Conservation (phyloP, 176 grass and related monocot genomes). For the Melocanna baccifera region DNA sequence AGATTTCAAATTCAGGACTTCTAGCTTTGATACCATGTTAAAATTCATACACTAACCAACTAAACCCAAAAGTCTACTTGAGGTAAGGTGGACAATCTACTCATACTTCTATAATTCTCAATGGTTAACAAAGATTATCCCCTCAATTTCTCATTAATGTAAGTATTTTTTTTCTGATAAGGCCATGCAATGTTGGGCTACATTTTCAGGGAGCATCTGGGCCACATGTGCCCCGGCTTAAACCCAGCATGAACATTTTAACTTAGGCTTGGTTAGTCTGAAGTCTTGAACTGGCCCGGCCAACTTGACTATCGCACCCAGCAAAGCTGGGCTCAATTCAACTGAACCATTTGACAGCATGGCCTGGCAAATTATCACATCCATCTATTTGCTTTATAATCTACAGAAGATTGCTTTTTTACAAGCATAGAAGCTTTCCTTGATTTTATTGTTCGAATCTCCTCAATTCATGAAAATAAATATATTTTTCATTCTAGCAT, state of each 20-base stretch:
- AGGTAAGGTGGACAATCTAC: too few relatives aligned
- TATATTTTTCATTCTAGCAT: neutral
- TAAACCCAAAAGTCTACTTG: too few relatives aligned
- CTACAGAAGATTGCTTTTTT: neutral
- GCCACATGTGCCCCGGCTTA: neutral
- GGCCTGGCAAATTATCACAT: neutral
- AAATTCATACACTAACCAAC: too few relatives aligned
- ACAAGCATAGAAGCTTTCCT: neutral
- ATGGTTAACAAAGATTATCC: neutral
- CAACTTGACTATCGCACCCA: neutral
- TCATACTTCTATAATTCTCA: neutral
- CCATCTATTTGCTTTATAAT: neutral
- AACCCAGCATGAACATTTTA: neutral
- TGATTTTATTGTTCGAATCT: neutral
- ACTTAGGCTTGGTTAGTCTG: neutral
- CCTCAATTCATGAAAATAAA: neutral
- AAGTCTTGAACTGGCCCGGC: neutral
- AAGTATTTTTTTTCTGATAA: neutral
- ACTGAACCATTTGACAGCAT: neutral
- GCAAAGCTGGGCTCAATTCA: neutral
- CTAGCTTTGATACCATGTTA: neutral
- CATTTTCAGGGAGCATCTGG: neutral
- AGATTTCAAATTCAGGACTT: neutral
- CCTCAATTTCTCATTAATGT: slow-evolving; percentile 10
- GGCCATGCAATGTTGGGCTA: neutral